Evolutionary conservation across 257 asterid genomes (phyloP), one percentile per base, ranked within the genome.

Genomic region (Solanum chiquidenum): DNA sequence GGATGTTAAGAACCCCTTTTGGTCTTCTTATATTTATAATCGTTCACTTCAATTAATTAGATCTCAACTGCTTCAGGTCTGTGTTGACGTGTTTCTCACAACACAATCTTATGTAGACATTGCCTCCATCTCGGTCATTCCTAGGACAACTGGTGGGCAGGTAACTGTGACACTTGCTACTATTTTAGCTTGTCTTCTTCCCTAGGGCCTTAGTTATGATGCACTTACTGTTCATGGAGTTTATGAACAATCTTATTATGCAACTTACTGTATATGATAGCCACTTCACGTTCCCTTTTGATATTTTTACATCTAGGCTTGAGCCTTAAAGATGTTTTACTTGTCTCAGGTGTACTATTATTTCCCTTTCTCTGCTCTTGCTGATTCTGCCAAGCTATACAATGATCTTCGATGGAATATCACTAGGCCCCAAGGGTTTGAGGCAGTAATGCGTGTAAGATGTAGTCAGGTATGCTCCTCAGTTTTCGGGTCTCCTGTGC

Each of bases 381-480:
- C 99, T 86, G 99, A 97, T 92, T 88, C 98, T 73, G 93, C 99
- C 87, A 97, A 97, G 93, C 98, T 97, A 66, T 94, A 93, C 93
- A 97, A 97, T 91, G 99, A 97, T 92, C 98, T 97, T 52, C 98
- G 99, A 74, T 97, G 99, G 99, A 97, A 96, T 89, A 96, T 97
- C 88, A 93, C 96, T 13, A 95, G 99, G 92, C 98, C 99, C 25
- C 99, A 97, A 93, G 99, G 99, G 77, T 94, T 95, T 90, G 99
- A 97, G 92, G 98, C 99, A 25, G 99, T 97, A 88, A 97, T 97
- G 99, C 99, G 99, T 90, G 99, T 97, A 86, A 94, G 99, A 91
- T 95, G 99, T 94, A 97, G 99, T 94, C 96, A 94, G 97, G 99
- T 95, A 89, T 88, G 90, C 87, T 88, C 88, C 84, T 85, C 16